Base-by-base conservation (phyloP, 176 grass and related monocot species). In the Triticum timopheevii region DNA sequence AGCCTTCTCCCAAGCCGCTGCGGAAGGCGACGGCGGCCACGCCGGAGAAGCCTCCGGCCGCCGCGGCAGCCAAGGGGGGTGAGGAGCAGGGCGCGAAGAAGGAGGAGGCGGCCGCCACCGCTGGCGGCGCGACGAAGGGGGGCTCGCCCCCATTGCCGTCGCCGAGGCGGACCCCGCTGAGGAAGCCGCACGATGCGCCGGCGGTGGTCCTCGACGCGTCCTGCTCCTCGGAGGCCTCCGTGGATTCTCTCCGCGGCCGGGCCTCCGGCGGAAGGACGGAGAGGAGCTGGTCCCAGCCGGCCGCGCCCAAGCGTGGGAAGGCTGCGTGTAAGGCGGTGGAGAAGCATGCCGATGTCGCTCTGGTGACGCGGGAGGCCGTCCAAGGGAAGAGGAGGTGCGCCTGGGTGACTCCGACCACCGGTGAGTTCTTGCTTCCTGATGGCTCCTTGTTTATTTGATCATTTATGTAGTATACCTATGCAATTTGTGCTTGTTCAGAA, bases 331-430 rank as follows among this genome's bases (percentile, higher is more conserved):
- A 91, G 66, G 65, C 13, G 39, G 52, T 17, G 5, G 78, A 80
- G 39, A 93, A 80, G 69, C 66, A 69, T 65, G 68, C 54, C 65
- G 44, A 17, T 36, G 84, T 61, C 44, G 61, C 67, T 25, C 47
- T 76, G 61, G 49, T 79, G 27, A 84, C 82, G 20, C 80, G 65
- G 4, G 89, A 85, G 22, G 73, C 73, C 35, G 42, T 79, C 10
- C 78, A 94, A 73, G 87, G 85, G 83, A 93, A 88, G 81, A 84
- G 67, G 68, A 90, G 88, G 80, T 99, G 97, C 76, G 67, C 87
- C 13, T 99, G 94, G 94, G 90, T 93, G 59, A 96, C 97, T 89
- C 79, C 92, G 69, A 96, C 93, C 78, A 86, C 87, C 2, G 97
- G 97, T 98, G 49, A 85, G 92, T 34, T 72, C 40, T 64, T 33